Percentiles rank a stretch among this genome's conserved stretches.
These are phyloP conservation scores for Mercurialis annua DNA, from an alignment of 345 rosid species.

Conservation along the genomic window DNA sequence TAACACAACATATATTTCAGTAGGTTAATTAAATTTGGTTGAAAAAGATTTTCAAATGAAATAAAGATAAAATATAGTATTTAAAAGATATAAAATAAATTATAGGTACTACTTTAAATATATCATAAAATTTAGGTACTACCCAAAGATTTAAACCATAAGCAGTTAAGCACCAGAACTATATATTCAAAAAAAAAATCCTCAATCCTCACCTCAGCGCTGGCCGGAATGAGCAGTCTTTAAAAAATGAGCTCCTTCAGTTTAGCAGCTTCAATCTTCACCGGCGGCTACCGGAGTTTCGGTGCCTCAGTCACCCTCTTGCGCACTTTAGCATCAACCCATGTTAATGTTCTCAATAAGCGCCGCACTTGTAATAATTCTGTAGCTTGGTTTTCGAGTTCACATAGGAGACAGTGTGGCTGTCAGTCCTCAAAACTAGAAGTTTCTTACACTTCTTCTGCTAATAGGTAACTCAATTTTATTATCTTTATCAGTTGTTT, in stretches of 20 bases:
- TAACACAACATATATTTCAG: too few species aligned
- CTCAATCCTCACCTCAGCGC: background rate
- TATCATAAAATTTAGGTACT: too few species aligned
- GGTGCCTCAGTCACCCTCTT: slow-evolving; percentile 29
- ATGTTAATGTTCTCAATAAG: slow-evolving; percentile 15
- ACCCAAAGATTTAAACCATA: too few species aligned
- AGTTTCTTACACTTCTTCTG: slow-evolving; percentile 26
- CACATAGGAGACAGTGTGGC: slow-evolving; percentile 29
- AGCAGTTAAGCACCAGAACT: too few species aligned
- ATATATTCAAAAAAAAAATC: too few species aligned
- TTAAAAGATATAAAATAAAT: too few species aligned
- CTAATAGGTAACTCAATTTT: slow-evolving; percentile 42
- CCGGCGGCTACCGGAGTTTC: slow-evolving; percentile 41
- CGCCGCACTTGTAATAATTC: slow-evolving; percentile 7
- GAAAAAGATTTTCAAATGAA: too few species aligned
- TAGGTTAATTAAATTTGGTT: too few species aligned
- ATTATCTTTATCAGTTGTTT: background rate
- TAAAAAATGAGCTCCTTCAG: slow-evolving; percentile 29
- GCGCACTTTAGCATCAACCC: slow-evolving; percentile 42
- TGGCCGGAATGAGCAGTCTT: background rate
- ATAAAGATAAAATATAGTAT: too few species aligned
- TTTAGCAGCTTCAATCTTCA: slow-evolving; percentile 47
- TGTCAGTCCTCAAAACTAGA: slow-evolving; percentile 37
- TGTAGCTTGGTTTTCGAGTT: slow-evolving; percentile 13
- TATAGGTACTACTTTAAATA: too few species aligned